phyloP scores from a whole-genome alignment of 2,329 filamentous ascomycete genomes.

The Exophiala xenobiotica region DNA sequence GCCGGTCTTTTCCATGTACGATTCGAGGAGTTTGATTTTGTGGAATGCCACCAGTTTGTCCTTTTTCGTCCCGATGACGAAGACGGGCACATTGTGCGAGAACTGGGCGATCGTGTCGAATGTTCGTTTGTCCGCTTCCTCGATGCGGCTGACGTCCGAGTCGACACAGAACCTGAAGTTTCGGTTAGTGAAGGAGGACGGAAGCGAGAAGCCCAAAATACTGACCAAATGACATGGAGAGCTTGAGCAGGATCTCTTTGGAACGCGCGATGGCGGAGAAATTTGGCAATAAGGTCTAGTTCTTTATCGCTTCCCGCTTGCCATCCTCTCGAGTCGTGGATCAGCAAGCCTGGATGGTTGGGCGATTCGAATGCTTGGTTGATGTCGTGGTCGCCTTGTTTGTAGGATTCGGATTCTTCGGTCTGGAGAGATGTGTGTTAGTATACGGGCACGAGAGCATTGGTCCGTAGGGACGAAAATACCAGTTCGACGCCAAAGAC shows the following conservation, averaged over 20 bases:
- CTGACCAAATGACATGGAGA: conserved; percentile 36
- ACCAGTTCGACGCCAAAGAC: conserved; percentile 36
- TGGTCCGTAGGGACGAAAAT: conserved; percentile 24
- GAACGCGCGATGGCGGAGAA: conserved; percentile 35
- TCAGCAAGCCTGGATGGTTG: conserved; percentile 37
- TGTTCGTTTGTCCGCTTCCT: conserved; percentile 37
- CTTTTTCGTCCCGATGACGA: conserved; percentile 38
- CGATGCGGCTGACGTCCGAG: conserved; percentile 36
- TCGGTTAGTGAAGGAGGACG: not conserved
- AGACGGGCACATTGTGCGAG: conserved; percentile 37
- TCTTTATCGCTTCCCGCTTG: conserved; percentile 37
- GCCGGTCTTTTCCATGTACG: conserved; percentile 25
- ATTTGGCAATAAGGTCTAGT: conserved; percentile 34
- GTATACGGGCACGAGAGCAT: conserved; percentile 30
- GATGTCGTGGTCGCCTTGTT: conserved; percentile 36
- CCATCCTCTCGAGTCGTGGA: conserved; percentile 39
- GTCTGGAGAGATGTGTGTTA: conserved; percentile 13
- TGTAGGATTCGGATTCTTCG: conserved; percentile 30
- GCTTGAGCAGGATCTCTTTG: conserved; percentile 34
- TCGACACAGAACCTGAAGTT: conserved; percentile 37
- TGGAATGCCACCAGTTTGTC: conserved; percentile 36
- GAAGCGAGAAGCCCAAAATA: not conserved
- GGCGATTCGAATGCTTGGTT: conserved; percentile 35
- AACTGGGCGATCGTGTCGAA: conserved; percentile 35
- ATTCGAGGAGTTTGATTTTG: conserved; percentile 27